Evolutionary conservation across 2,329 filamentous ascomycete species (phyloP), one percentile per base, ranked within the genome.

Genomic region (Sporothrix schenckii): DNA sequence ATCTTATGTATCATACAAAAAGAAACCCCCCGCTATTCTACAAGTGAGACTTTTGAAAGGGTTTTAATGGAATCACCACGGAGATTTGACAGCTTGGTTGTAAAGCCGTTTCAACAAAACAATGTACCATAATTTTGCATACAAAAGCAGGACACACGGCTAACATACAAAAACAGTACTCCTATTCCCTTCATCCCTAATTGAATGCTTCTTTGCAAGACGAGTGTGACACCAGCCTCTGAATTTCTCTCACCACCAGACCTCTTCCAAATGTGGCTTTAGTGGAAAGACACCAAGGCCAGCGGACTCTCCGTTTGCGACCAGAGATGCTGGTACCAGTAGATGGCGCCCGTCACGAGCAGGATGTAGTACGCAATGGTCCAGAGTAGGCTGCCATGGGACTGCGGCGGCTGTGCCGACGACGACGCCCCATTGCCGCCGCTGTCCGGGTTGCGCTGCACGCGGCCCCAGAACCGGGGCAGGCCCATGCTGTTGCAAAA

Each of bases 401-500:
- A 49, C 14, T 6, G 52, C 3, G 34, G 24, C 2, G 49, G 27
- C 1, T 16, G 21, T 5, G 66, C 16, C 30, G 69, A 41, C 49
- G 56, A 24, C 56, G 74, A 69, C 53, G 71, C 56, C 14, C 75
- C 75, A 27, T 6, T 27, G n/a, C 3, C 61, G 6, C 24, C 61
- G 6, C 19, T 19, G 13, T 19, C 13, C 16, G 52, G 34, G 70
- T 75, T n/a, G 66, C 73, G 19, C 75, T 89, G 87, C 3, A 97
- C 87, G 10, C 87, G 83, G 0, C 95, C 94, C 89, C 92, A 97
- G 71, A 98, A 81, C 7, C 93, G 87, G 27, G 95, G 95, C 66
- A 98, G 82, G 9, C 95, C 95, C 86, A 94, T 92, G 82, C 87
- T 91, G 78, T 99, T 99, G 82, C 95, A 99, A 78, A 98, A 95